A percentile compares a stretch with the other conserved stretches of the same genome.
These are phyloP conservation scores for Cryphonectria carpinicola DNA, from an alignment of 2,329 filamentous ascomycete genomes.

Conservation along the genomic window DNA sequence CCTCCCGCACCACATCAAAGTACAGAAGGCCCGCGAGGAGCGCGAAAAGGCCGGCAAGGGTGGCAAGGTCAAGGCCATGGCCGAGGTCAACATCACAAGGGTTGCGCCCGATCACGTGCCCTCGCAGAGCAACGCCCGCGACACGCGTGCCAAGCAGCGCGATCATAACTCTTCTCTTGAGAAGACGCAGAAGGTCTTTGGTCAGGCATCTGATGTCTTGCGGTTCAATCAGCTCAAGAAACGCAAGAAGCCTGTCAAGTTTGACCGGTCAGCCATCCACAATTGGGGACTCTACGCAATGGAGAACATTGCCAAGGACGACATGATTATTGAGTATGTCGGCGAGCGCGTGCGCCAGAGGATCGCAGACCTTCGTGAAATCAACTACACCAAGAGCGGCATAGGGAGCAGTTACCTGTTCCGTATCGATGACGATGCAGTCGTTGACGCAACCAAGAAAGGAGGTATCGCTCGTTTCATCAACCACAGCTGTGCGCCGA, in stretches of 20 bases:
- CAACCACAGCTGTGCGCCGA: slow-evolving; percentile 97
- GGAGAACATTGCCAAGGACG: slow-evolving; percentile 94
- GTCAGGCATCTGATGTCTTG: slow-evolving; percentile 85
- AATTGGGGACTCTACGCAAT: slow-evolving; percentile 98
- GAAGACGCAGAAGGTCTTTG: slow-evolving; percentile 86
- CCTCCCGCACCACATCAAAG: slow-evolving; percentile 94
- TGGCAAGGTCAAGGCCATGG: slow-evolving; percentile 66
- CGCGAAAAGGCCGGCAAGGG: slow-evolving; percentile 73
- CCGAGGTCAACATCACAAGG: slow-evolving; percentile 72
- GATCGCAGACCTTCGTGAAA: slow-evolving; percentile 94
- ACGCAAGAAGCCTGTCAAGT: slow-evolving; percentile 98
- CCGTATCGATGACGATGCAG: slow-evolving; percentile 95
- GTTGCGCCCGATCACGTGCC: slow-evolving; percentile 78
- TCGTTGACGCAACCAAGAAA: slow-evolving; percentile 98
- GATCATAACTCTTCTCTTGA: slow-evolving; percentile 94
- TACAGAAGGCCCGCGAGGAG: slow-evolving; percentile 88
- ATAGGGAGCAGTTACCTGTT: slow-evolving; percentile 98
- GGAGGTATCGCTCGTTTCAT: slow-evolving; percentile 98
- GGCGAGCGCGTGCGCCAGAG: slow-evolving; percentile 96
- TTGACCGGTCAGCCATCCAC: slow-evolving; percentile 95
- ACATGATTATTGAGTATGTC: slow-evolving; percentile 99
- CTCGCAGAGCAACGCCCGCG: slow-evolving; percentile 87
- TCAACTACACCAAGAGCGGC: slow-evolving; percentile 90
- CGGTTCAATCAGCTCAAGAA: slow-evolving; percentile 99
- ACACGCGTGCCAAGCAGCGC: slow-evolving; percentile 93